These are phyloP conservation scores for Rubia peregrina DNA, from an alignment of 305 asterid species.

Conservation along the genomic window DNA sequence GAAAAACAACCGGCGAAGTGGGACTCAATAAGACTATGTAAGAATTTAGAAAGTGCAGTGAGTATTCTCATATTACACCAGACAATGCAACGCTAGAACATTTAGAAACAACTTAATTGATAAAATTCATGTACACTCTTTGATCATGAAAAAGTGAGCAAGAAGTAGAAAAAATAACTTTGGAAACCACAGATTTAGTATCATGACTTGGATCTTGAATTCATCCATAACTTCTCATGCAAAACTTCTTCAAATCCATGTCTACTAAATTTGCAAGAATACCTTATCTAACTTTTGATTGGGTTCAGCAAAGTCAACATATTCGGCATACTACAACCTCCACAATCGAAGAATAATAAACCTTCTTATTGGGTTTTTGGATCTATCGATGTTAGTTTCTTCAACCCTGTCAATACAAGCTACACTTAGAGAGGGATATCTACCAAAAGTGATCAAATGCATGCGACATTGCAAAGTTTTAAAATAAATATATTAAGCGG, in stretches of 20 bases:
- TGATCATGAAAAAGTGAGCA: neutral
- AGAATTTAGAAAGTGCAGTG: neutral
- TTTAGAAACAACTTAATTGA: neutral
- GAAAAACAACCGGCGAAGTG: too few relatives aligned
- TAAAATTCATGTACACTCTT: neutral
- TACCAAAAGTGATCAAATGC: conserved; percentile 34
- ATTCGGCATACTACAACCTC: conserved; percentile 70
- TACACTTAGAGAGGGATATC: conserved; percentile 96
- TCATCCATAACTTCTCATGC: neutral
- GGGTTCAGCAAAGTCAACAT: conserved; percentile 80
- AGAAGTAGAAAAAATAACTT: neutral
- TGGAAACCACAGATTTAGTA: neutral
- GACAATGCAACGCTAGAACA: too few relatives aligned
- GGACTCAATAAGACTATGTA: too few relatives aligned
- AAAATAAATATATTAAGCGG: conserved; percentile 10
- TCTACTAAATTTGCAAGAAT: conserved; percentile 11
- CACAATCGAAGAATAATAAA: conserved; percentile 88
- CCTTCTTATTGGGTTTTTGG: conserved; percentile 64
- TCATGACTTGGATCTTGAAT: neutral
- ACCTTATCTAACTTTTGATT: conserved; percentile 97
- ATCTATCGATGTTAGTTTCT: conserved; percentile 52
- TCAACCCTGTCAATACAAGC: conserved; percentile 96
- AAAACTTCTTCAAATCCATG: neutral
- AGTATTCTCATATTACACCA: neutral
- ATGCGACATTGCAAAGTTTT: conserved; percentile 13